A percentile compares a stretch with the other conserved stretches of the same genome.
These are phyloP conservation scores for Tympanopsis confertula DNA, from an alignment of 2,329 filamentous ascomycete genomes.

Conservation along the genomic window DNA sequence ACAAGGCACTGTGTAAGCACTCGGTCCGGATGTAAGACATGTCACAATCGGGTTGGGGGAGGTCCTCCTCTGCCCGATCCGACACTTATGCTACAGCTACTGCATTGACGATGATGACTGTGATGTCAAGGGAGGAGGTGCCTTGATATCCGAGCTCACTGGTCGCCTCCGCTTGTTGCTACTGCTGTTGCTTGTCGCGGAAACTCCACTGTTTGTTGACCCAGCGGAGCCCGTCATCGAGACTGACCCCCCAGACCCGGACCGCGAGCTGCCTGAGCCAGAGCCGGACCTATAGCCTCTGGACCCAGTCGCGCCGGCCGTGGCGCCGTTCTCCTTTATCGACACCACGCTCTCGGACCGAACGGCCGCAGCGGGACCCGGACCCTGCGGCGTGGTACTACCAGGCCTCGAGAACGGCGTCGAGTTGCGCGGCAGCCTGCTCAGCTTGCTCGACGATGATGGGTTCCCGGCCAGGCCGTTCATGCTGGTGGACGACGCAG, in stretches of 20 bases:
- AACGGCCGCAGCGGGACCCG: constrained; percentile 6
- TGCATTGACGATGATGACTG: no score
- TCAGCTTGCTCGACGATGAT: constrained; percentile 2
- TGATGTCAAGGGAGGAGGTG: no score
- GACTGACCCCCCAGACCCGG: background rate
- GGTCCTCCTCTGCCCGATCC: no score
- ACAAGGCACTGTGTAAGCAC: no score
- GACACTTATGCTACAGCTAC: no score
- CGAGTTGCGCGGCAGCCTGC: constrained; percentile 1
- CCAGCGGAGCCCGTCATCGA: background rate
- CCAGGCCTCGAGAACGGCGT: constrained; percentile 8
- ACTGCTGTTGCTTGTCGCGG: background rate
- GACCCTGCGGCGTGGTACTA: constrained; percentile 8
- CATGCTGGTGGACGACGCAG: constrained; percentile 5
- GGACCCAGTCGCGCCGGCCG: constrained; percentile 4
- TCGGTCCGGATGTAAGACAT: no score
- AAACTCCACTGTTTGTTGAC: background rate
- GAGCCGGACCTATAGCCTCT: background rate
- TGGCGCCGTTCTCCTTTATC: constrained; percentile 13
- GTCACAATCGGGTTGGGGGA: no score
- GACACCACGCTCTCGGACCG: constrained; percentile 12
- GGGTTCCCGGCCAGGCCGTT: constrained; percentile 3
- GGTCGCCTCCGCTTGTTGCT: background rate
- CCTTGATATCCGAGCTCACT: background rate
- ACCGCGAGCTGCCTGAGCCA: background rate